phyloP scores from a whole-genome alignment of 2,329 filamentous ascomycete genomes.

The Mycosphaerelloides madeirae region DNA sequence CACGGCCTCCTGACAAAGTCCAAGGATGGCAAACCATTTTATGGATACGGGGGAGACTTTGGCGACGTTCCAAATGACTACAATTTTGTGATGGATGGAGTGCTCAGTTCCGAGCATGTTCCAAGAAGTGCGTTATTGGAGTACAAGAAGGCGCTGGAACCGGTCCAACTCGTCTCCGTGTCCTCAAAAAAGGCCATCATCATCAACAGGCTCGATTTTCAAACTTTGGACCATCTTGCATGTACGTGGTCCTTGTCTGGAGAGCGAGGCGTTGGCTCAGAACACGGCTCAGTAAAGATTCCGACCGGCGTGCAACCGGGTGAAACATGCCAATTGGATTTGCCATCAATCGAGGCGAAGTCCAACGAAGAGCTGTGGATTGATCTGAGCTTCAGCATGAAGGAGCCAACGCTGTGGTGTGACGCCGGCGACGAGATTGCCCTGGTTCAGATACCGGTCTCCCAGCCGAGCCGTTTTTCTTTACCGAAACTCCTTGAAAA shows the following conservation, averaged over 20 bases:
- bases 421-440: slow-evolving; percentile 35
- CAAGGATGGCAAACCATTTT: slow-evolving; percentile 36
- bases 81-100: slow-evolving; percentile 45
- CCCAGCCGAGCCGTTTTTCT: slow-evolving; percentile 10
- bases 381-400: slow-evolving; percentile 31
- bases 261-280: slow-evolving; percentile 13
- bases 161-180: slow-evolving; percentile 35
- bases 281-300: slow-evolving; percentile 6
- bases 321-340: slow-evolving; percentile 12
- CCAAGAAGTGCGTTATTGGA: slow-evolving; percentile 40
- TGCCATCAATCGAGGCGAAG: slow-evolving; percentile 8
- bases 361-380: slow-evolving; percentile 16
- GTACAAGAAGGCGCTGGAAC: slow-evolving; percentile 43
- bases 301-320: slow-evolving; percentile 15
- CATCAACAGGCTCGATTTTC: slow-evolving; percentile 30
- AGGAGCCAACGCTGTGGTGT: slow-evolving; percentile 30
- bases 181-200: slow-evolving; percentile 24
- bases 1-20: slow-evolving; percentile 41
- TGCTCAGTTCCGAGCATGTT: slow-evolving; percentile 39
- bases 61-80: slow-evolving; percentile 39
- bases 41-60: slow-evolving; percentile 43
- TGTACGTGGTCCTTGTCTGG: slow-evolving; percentile 16
- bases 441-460: slow-evolving; percentile 31
- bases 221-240: slow-evolving; percentile 34
- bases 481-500: neutral